Percentiles rank a stretch among this genome's conserved stretches.
phyloP scores from a whole-genome alignment of 1,284 basidiomycete genomes.

The Ceratobasidium sp. region DNA sequence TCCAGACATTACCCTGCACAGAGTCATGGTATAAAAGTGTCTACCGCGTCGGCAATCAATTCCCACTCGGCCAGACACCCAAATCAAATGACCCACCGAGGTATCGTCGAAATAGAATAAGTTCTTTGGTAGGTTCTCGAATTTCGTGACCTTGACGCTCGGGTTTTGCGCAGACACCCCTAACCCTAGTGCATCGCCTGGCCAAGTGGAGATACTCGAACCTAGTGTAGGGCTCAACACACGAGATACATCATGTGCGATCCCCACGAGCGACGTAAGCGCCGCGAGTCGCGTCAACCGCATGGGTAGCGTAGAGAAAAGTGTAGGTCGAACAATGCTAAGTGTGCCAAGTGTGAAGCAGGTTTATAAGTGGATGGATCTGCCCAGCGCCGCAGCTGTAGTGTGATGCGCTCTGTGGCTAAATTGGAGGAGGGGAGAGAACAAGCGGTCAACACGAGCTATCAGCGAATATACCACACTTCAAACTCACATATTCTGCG shows the following conservation, averaged over 20 bases:
- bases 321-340: too few relatives aligned
- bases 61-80: not conserved
- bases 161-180: constrained; percentile 51
- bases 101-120: constrained; percentile 96
- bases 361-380: too few relatives aligned
- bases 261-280: constrained; percentile 11
- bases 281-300: constrained; percentile 26
- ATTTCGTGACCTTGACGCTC: constrained; percentile 57
- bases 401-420: constrained; percentile 65
- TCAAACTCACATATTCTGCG: not conserved
- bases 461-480: not conserved
- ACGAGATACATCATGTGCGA: constrained; percentile 21
- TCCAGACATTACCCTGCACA: constrained; percentile 71
- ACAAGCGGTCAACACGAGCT: too few relatives aligned
- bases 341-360: too few relatives aligned
- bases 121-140: constrained; percentile 78
- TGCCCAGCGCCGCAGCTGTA: too few relatives aligned
- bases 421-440: not conserved
- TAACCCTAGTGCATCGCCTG: not conserved
- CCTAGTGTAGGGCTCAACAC: not conserved
- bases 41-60: constrained; percentile 57
- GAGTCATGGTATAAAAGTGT: constrained; percentile 86
- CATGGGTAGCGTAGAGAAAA: not conserved
- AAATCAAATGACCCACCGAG: constrained; percentile 60
- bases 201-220: not conserved